These are phyloP conservation scores for Eimeria mitis DNA, from an alignment of 169 alveolate species.

Conservation along the genomic window DNA sequence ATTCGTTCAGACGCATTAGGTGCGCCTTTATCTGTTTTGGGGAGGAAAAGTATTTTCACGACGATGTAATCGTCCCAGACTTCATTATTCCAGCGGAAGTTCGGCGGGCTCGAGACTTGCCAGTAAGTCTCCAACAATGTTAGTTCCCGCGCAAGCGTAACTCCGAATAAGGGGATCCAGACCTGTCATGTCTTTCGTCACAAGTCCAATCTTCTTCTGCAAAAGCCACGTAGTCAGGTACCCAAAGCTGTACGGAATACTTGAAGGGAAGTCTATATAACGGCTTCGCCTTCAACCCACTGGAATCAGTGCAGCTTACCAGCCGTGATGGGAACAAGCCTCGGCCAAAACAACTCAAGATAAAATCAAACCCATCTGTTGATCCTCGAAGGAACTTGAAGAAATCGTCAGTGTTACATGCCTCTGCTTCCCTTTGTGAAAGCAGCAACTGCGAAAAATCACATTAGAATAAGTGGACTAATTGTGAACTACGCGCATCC, in stretches of 20 bases:
- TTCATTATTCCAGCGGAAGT: not conserved
- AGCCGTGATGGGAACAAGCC: conserved; percentile 76
- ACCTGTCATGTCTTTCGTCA: conserved; percentile 23
- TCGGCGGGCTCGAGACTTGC: not conserved
- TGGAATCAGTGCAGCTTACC: conserved; percentile 48
- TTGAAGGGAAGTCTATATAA: not conserved
- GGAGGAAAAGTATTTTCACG: not conserved
- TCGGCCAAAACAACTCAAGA: conserved; percentile 78
- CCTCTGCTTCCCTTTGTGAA: conserved; percentile 78
- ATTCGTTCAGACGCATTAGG: not conserved
- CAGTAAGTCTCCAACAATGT: not conserved
- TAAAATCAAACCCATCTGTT: conserved; percentile 76
- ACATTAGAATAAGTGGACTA: not conserved
- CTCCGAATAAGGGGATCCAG: conserved; percentile 28
- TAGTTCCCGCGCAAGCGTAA: not conserved
- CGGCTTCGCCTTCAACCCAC: not conserved
- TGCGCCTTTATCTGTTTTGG: not conserved
- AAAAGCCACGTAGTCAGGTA: not conserved
- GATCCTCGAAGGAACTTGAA: conserved; percentile 84
- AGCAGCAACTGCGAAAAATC: conserved; percentile 75
- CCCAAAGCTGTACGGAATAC: not conserved
- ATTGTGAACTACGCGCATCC: not conserved
- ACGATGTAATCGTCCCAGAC: not conserved
- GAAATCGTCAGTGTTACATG: conserved; percentile 80
- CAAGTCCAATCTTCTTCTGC: conserved; percentile 51